Conservation (phyloP, 352 stramenopile species). For the Phytophthora tentaculata region DNA sequence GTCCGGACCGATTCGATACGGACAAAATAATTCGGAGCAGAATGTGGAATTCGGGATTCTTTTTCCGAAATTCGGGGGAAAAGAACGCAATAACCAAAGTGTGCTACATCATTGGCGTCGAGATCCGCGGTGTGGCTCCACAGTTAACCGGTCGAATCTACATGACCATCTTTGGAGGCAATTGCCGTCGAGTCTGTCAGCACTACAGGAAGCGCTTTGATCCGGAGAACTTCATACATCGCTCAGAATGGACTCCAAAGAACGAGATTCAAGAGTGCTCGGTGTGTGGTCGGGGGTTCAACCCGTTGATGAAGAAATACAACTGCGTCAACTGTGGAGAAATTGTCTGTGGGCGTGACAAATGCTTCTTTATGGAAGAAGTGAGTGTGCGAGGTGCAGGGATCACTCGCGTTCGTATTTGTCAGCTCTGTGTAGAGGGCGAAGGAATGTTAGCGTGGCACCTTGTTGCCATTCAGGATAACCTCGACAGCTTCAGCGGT, state of each 20-base stretch:
- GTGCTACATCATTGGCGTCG: conserved; percentile 50
- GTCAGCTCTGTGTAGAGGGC: conserved; percentile 25
- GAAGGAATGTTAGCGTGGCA: conserved; percentile 29
- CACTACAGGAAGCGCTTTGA: conserved; percentile 50
- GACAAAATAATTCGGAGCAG: conserved; percentile 47
- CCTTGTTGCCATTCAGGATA: conserved; percentile 25
- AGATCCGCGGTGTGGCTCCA: conserved; percentile 32
- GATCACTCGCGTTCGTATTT: conserved; percentile 43
- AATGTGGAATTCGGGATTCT: conserved; percentile 53
- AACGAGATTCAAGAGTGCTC: conserved; percentile 28
- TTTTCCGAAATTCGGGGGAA: conserved; percentile 47
- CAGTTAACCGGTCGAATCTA: conserved; percentile 38
- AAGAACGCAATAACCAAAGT: conserved; percentile 49
- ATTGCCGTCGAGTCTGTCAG: conserved; percentile 46
- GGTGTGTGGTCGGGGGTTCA: conserved; percentile 35
- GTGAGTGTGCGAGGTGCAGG: conserved; percentile 48
- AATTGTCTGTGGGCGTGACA: conserved; percentile 25
- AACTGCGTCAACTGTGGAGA: conserved; percentile 39
- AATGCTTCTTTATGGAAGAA: conserved; percentile 37
- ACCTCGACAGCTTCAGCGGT: conserved; percentile 28
- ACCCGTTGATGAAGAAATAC: conserved; percentile 35
- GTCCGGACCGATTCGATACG: conserved; percentile 29
- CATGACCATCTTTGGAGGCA: conserved; percentile 53
- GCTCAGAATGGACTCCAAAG: conserved; percentile 40
- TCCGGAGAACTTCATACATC: conserved; percentile 40